Evolutionary conservation across 169 alveolate species (phyloP).

Genomic region (Cryptosporidium felis): DNA sequence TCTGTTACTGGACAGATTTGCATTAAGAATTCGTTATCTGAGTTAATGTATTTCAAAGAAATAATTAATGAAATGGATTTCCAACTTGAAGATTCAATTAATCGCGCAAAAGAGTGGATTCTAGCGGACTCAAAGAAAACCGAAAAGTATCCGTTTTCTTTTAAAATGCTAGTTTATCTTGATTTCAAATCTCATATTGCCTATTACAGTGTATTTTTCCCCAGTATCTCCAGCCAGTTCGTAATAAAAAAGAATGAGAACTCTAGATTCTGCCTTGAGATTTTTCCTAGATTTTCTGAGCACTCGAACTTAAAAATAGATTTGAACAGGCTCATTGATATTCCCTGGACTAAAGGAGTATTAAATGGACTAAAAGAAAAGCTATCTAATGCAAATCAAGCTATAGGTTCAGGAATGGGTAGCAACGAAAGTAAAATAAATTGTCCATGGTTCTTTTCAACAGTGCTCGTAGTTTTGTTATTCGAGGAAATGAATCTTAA

Average conservation of each 20-base stretch:
- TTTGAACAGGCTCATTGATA: too few relatives aligned
- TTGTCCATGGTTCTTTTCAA: constrained; percentile 63
- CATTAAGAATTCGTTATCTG: not conserved
- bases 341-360: too few relatives aligned
- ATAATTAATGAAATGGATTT: not conserved
- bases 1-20: constrained; percentile 12
- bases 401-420: too few relatives aligned
- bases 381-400: too few relatives aligned
- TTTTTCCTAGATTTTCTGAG: not conserved
- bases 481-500: not conserved
- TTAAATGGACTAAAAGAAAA: too few relatives aligned
- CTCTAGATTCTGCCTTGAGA: not conserved
- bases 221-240: not conserved
- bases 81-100: not conserved
- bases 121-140: not conserved
- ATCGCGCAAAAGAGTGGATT: not conserved
- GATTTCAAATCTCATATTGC: constrained; percentile 37
- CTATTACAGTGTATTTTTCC: constrained; percentile 24
- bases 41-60: not conserved
- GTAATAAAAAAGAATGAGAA: too few relatives aligned
- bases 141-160: constrained; percentile 18
- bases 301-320: not conserved
- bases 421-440: too few relatives aligned
- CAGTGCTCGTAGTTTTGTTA: not conserved
- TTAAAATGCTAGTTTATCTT: not conserved